phyloP scores from a whole-genome alignment of 2,329 filamentous ascomycete species.

The Nigrospora oryzae region DNA sequence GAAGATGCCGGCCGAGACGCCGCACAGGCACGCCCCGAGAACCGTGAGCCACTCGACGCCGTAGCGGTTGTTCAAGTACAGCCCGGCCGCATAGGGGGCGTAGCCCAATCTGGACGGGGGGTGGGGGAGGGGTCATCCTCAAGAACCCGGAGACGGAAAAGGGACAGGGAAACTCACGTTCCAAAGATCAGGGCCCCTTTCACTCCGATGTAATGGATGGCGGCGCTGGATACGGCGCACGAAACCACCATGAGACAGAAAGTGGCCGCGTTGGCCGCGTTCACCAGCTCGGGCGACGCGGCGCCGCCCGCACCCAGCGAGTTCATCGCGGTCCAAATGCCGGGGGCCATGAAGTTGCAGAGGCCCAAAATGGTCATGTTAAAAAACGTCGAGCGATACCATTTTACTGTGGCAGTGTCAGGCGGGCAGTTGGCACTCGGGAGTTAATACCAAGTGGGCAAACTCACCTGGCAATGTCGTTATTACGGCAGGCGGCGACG shows the following conservation, averaged over 20 bases:
- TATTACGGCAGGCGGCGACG: no score
- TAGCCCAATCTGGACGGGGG: constrained; percentile 45
- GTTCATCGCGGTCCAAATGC: constrained; percentile 69
- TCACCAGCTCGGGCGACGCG: constrained; percentile 57
- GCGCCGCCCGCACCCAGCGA: constrained; percentile 62
- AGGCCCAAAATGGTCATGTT: constrained; percentile 65
- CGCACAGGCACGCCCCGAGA: constrained; percentile 60
- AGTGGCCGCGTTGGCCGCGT: constrained; percentile 61
- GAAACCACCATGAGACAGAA: constrained; percentile 68
- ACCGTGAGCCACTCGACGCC: constrained; percentile 62
- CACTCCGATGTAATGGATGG: constrained; percentile 62
- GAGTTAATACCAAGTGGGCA: not conserved
- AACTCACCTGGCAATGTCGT: not conserved
- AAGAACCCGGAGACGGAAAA: not conserved
- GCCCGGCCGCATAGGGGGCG: constrained; percentile 60
- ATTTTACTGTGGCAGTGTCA: constrained; percentile 38
- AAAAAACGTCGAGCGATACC: constrained; percentile 65
- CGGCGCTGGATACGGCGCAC: constrained; percentile 54
- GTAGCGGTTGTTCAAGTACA: constrained; percentile 66
- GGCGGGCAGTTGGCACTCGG: not conserved
- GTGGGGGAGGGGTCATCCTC: not conserved
- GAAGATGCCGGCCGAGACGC: constrained; percentile 63
- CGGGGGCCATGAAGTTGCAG: constrained; percentile 62
- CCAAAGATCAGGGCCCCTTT: constrained; percentile 64
- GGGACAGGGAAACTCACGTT: constrained; percentile 33